phyloP scores from a whole-genome alignment of 169 alveolate genomes.

The Eimeria necatrix region DNA sequence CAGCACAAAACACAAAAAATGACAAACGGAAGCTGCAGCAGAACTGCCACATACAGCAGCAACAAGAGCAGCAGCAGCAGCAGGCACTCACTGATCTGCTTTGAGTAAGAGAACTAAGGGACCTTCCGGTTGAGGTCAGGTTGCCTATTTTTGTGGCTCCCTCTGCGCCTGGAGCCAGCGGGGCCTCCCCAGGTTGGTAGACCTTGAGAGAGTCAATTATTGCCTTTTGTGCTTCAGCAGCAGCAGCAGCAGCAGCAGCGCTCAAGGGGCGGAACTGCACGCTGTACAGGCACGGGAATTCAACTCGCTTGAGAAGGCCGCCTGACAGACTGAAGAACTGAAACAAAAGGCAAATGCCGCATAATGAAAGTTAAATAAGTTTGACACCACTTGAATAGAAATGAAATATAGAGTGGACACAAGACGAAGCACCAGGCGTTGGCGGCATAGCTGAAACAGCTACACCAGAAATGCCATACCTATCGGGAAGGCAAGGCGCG shows the following conservation, averaged over 20 bases:
- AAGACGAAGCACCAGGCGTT: too few relatives aligned
- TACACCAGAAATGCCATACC: too few relatives aligned
- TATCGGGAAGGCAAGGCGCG: too few relatives aligned
- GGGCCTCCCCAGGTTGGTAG: neutral
- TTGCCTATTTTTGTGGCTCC: constrained; percentile 9
- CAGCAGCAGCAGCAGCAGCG: neutral
- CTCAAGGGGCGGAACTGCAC: constrained; percentile 22
- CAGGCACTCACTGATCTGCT: neutral
- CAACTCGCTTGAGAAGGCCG: neutral
- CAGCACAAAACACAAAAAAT: too few relatives aligned
- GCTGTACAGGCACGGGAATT: constrained; percentile 39
- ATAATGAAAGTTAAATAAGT: neutral
- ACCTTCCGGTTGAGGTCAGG: neutral
- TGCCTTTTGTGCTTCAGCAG: constrained; percentile 12
- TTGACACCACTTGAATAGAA: too few relatives aligned
- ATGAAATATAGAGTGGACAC: too few relatives aligned
- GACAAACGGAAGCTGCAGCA: too few relatives aligned
- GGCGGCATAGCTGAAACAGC: too few relatives aligned
- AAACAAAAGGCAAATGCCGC: neutral
- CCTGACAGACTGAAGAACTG: constrained; percentile 16
- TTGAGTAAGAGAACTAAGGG: constrained; percentile 16
- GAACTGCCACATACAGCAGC: too few relatives aligned
- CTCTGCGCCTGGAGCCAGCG: constrained; percentile 23
- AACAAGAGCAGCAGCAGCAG: too few relatives aligned
- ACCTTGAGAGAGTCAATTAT: neutral